A percentile compares a stretch with the other conserved stretches of the same genome.
Evolutionary conservation across 2,329 filamentous ascomycete species (phyloP).

Genomic region (Arthrobotrys sinensis): DNA sequence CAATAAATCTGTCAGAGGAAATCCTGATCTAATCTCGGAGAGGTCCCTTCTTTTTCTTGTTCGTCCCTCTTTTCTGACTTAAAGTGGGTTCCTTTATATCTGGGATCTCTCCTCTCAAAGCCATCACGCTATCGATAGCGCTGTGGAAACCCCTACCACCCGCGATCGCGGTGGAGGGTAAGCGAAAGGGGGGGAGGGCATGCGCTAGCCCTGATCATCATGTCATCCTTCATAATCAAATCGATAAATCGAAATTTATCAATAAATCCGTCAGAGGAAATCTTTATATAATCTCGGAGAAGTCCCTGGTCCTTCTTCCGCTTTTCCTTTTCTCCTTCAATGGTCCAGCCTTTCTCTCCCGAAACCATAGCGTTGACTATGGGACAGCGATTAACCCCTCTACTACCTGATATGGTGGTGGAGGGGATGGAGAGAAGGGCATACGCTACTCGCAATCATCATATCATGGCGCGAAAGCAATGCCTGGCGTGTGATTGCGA

Average conservation of each 20-base stretch:
- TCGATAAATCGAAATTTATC: not conserved
- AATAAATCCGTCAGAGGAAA: not conserved
- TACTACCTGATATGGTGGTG: not conserved
- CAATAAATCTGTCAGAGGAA: too few species aligned
- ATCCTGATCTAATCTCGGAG: too few species aligned
- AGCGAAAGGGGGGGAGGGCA: not conserved
- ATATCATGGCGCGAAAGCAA: conserved; percentile 1
- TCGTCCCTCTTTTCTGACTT: too few species aligned
- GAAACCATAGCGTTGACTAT: not conserved
- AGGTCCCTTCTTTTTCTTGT: too few species aligned
- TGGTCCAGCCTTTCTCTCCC: not conserved
- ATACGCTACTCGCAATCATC: not conserved
- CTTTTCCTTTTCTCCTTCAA: not conserved
- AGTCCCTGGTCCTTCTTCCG: not conserved
- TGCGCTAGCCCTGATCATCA: not conserved
- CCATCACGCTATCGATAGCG: too few species aligned
- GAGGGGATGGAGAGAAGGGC: not conserved
- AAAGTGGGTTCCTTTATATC: too few species aligned
- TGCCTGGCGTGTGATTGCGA: not conserved
- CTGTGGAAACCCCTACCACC: too few species aligned
- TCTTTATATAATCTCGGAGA: not conserved
- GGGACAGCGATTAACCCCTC: not conserved
- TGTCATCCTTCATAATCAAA: too few species aligned
- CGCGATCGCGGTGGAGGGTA: too few species aligned
- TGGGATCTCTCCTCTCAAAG: too few species aligned